Evolutionary conservation across 257 asterid species (phyloP).

Genomic region (Solanum rostratum): DNA sequence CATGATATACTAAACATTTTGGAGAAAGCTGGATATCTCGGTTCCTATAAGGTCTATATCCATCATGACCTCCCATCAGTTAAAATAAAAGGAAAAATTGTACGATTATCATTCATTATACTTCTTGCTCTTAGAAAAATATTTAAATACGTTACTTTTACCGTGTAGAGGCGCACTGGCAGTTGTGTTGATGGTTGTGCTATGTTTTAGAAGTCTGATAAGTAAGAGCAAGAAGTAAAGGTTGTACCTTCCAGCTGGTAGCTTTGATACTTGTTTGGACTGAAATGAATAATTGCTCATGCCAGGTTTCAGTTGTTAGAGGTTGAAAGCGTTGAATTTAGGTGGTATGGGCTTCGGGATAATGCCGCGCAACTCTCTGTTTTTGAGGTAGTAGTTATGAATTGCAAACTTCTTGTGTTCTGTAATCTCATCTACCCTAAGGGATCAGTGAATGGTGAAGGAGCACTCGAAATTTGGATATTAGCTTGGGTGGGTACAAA

Average conservation of each 20-base stretch:
- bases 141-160: not conserved
- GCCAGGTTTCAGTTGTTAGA: slow-evolving; percentile 22
- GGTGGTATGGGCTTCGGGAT: slow-evolving; percentile 22
- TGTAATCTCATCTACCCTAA: not conserved
- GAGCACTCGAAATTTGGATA: not conserved
- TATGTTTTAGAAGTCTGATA: slow-evolving; percentile 25
- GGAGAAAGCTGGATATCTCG: slow-evolving; percentile 25
- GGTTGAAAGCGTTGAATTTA: slow-evolving; percentile 23
- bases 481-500: not conserved
- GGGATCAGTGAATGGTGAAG: not conserved
- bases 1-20: slow-evolving; percentile 11
- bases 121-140: not conserved
- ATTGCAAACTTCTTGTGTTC: not conserved
- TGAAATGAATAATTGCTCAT: not conserved
- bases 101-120: not conserved
- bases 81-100: not conserved
- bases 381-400: slow-evolving; percentile 18
- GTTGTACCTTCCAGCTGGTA: not conserved
- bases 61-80: not conserved
- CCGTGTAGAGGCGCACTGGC: slow-evolving; percentile 28
- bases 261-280: not conserved
- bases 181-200: slow-evolving; percentile 30
- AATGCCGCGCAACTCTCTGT: slow-evolving; percentile 31
- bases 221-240: slow-evolving; percentile 2
- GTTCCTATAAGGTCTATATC: slow-evolving; percentile 16